Conservation (phyloP, 2,329 filamentous ascomycete species). For the Neoscytalidium dimidiatum region DNA sequence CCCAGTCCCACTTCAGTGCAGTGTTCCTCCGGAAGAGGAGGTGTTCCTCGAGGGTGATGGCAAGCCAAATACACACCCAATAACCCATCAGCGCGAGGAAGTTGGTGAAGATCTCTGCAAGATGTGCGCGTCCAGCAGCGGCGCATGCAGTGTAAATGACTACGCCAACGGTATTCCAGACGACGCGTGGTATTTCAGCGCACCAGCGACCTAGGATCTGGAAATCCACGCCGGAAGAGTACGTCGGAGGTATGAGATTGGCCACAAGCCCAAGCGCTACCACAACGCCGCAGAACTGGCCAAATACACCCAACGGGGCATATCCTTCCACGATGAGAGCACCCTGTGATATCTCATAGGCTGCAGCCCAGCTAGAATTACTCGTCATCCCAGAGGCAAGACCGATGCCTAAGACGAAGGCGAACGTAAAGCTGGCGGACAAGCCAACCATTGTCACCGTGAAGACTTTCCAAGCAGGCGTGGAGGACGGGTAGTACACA, state of each 20-base stretch:
- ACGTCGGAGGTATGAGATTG: slow-evolving; percentile 67
- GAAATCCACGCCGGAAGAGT: slow-evolving; percentile 67
- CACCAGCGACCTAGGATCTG: slow-evolving; percentile 64
- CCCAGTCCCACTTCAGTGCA: slow-evolving; percentile 51
- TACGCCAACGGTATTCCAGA: slow-evolving; percentile 65
- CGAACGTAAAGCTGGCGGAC: slow-evolving; percentile 60
- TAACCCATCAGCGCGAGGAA: slow-evolving; percentile 72
- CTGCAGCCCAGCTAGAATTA: slow-evolving; percentile 56
- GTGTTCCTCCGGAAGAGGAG: slow-evolving; percentile 59
- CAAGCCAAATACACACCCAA: slow-evolving; percentile 67
- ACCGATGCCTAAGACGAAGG: slow-evolving; percentile 63
- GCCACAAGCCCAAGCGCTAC: slow-evolving; percentile 65
- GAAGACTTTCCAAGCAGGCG: slow-evolving; percentile 57
- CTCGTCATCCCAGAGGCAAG: slow-evolving; percentile 59
- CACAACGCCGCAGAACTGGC: slow-evolving; percentile 67
- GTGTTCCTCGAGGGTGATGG: slow-evolving; percentile 63
- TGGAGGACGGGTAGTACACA: slow-evolving; percentile 62
- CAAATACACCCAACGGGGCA: slow-evolving; percentile 60
- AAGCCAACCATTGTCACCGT: slow-evolving; percentile 59
- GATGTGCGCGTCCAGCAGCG: slow-evolving; percentile 60
- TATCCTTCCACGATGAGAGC: slow-evolving; percentile 66
- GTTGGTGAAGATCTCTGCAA: slow-evolving; percentile 68
- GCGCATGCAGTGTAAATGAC: slow-evolving; percentile 67
- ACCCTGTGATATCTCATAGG: slow-evolving; percentile 62
- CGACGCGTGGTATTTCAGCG: slow-evolving; percentile 59